A percentile compares a stretch with the other conserved stretches of the same genome.
Evolutionary conservation across 2,329 filamentous ascomycete genomes (phyloP).

Genomic region (Helotiales sp.): DNA sequence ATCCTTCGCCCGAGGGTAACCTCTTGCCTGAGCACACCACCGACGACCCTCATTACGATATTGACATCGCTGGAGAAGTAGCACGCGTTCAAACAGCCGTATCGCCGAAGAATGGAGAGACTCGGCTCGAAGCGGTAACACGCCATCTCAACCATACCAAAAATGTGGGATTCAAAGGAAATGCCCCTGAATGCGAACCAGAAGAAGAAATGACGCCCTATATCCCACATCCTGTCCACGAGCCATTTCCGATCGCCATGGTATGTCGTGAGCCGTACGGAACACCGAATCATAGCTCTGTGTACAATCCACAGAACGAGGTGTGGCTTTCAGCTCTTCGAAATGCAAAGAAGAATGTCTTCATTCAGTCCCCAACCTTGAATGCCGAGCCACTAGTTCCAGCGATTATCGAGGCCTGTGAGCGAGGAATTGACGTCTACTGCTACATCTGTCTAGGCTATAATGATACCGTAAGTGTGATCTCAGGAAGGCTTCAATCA

Average conservation of each 20-base stretch:
- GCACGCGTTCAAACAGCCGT: slow-evolving; percentile 63
- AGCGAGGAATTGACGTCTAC: slow-evolving; percentile 69
- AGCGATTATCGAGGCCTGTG: slow-evolving; percentile 66
- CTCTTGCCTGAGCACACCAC: slow-evolving; percentile 60
- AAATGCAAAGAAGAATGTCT: slow-evolving; percentile 67
- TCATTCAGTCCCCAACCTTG: slow-evolving; percentile 79
- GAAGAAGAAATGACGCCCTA: slow-evolving; percentile 70
- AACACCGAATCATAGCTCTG: slow-evolving; percentile 61
- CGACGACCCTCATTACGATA: slow-evolving; percentile 67
- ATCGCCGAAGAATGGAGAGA: slow-evolving; percentile 54
- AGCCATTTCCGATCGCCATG: slow-evolving; percentile 71
- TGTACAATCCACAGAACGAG: slow-evolving; percentile 74
- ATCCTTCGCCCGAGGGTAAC: slow-evolving; percentile 27
- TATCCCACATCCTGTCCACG: slow-evolving; percentile 57
- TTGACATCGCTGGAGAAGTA: slow-evolving; percentile 64
- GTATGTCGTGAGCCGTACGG: slow-evolving; percentile 73
- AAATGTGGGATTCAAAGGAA: slow-evolving; percentile 54
- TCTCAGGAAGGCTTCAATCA: not conserved
- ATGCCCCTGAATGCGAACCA: slow-evolving; percentile 58
- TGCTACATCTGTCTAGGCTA: slow-evolving; percentile 80
- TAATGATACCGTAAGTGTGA: slow-evolving; percentile 65
- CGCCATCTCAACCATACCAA: slow-evolving; percentile 69
- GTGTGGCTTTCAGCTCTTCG: slow-evolving; percentile 73
- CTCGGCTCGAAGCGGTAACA: slow-evolving; percentile 61
- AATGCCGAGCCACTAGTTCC: slow-evolving; percentile 72